Conservation (phyloP, 345 rosid species). For the Arabis hirsuta region DNA sequence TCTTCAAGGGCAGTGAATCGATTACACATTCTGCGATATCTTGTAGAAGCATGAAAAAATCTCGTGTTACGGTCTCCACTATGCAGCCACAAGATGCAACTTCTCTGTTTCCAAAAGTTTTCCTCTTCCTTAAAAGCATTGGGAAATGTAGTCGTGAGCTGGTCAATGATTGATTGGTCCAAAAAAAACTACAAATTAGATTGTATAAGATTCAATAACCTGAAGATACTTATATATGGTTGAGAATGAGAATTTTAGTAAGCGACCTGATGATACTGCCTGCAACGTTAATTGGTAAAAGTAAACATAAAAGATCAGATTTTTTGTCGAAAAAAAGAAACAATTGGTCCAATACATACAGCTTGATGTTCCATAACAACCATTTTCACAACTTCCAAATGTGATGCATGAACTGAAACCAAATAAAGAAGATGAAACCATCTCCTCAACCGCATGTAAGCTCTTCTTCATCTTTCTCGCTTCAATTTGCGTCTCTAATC, state of each 20-base stretch:
- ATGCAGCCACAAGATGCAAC: too few relatives aligned
- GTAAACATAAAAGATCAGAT: too few relatives aligned
- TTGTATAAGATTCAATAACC: conserved; percentile 46
- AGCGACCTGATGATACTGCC: conserved; percentile 64
- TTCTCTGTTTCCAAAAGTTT: too few relatives aligned
- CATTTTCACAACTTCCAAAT: conserved; percentile 74
- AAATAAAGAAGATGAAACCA: conserved; percentile 39
- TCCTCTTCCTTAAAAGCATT: too few relatives aligned
- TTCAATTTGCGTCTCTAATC: background rate
- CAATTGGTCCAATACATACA: conserved; percentile 46
- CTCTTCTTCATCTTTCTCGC: background rate
- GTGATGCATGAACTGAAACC: conserved; percentile 60
- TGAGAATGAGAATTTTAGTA: conserved; percentile 87
- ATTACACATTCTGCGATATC: too few relatives aligned
- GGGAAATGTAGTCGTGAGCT: too few relatives aligned
- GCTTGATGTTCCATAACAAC: conserved; percentile 71
- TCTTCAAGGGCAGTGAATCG: too few relatives aligned
- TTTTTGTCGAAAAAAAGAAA: background rate
- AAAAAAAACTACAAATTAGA: too few relatives aligned
- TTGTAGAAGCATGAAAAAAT: too few relatives aligned
- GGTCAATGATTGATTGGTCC: too few relatives aligned
- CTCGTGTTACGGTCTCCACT: too few relatives aligned
- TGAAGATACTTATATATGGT: conserved; percentile 94
- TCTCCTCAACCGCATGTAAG: conserved; percentile 91
- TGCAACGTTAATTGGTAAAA: conserved; percentile 40